Evolutionary conservation across 1,284 basidiomycete species (phyloP).

Genomic region (Cutaneotrichosporon arboriforme): DNA sequence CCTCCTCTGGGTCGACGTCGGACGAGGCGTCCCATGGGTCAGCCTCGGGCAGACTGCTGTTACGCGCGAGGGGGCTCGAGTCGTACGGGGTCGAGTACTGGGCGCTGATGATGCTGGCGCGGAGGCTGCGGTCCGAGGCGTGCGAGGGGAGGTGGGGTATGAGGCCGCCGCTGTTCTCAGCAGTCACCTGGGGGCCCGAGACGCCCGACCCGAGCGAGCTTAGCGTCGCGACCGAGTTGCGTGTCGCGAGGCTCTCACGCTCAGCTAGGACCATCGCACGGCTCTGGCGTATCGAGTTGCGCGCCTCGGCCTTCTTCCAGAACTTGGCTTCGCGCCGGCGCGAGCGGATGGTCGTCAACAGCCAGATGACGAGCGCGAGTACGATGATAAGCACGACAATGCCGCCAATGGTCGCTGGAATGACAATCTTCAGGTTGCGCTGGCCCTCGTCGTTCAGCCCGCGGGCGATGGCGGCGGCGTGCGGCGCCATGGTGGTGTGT

Average conservation of each 20-base stretch:
- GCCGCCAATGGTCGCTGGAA: neutral
- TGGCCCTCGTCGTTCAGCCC: neutral
- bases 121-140: neutral
- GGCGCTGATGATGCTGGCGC: neutral
- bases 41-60: neutral
- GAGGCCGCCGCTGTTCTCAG: neutral
- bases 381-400: neutral
- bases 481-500: neutral
- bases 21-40: slow-evolving; percentile 1
- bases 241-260: neutral
- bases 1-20: neutral
- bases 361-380: neutral
- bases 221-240: neutral
- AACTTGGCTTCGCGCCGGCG: neutral
- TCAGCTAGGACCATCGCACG: neutral
- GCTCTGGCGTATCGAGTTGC: slow-evolving; percentile 2
- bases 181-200: neutral
- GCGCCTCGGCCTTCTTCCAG: slow-evolving; percentile 2
- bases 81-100: neutral
- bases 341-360: neutral
- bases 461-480: neutral
- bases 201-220: neutral
- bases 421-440: neutral
- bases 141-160: neutral
- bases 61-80: neutral